Evolutionary conservation across 2,329 filamentous ascomycete species (phyloP), one percentile per base, ranked within the genome.

Genomic region (Nemania sp.): DNA sequence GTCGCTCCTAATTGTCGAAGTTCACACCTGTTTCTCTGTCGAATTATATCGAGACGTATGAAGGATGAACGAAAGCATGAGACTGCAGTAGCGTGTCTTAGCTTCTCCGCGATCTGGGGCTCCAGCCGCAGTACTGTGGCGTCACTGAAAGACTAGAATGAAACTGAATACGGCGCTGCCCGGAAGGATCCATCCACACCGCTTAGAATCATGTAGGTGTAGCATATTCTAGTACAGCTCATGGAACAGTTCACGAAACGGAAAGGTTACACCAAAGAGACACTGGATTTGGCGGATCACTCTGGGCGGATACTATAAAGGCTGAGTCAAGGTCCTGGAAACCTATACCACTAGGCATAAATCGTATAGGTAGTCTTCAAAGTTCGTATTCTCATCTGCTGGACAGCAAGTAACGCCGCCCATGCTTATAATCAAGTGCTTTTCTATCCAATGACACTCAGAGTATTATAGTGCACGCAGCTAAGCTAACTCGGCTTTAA

Each of bases 401-500:
- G 50, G 44, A 37, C 28, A 24, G 30, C 26, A 48, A 49, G 5
- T 22, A 34, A 47, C 41, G 34, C 40, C 28, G 23, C 9, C 17
- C 42, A 23, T 12, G 22, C 22, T 11, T 20, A 23, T 36, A 41
- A 42, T 22, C 12, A 42, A 43, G 3, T 8, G 6, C 12, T 39
- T 11, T 22, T 28, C 28, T 41, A 49, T 36, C 36, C 14, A 33
- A 31, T 34, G 14, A n/a, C 6, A n/a, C 12, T n/a, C n/a, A 6
- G 17, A 6, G 9, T 30, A 23, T 24, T 1, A 42, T 3, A 34
- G 22, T 34, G 14, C 64, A n/a, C n/a, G n/a, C n/a, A n/a, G n/a
- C n/a, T n/a, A n/a, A n/a, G n/a, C 60, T 70, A 71, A 41, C 65
- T 70, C 33, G 81, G 81, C 65, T 80, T 80, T 63, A 84, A 62